Percentiles rank a stretch among this genome's conserved stretches.
phyloP scores from a whole-genome alignment of 305 asterid species.

The Fraxinus nigra region DNA sequence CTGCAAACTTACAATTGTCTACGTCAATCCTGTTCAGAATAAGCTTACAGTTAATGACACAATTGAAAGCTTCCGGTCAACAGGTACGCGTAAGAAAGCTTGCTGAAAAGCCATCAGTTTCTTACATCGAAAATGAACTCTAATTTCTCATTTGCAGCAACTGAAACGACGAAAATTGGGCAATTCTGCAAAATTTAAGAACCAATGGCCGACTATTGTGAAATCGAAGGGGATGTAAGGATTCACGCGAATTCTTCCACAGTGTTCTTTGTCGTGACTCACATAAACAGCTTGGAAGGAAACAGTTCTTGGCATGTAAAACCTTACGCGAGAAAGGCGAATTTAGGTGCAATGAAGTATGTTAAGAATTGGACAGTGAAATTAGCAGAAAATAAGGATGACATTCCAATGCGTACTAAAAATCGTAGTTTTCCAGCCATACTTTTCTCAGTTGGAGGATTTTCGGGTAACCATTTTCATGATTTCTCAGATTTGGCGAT shows the following conservation, averaged over 20 bases:
- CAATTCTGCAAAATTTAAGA: conserved; percentile 39
- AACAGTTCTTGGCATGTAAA: conserved; percentile 44
- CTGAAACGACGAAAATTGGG: conserved; percentile 20
- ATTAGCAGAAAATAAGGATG: conserved; percentile 16
- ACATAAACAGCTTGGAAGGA: background rate
- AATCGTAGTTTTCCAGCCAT: conserved; percentile 49
- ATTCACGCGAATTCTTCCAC: conserved; percentile 46
- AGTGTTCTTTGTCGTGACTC: conserved; percentile 27
- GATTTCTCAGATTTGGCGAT: conserved; percentile 58
- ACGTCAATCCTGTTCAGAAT: conserved; percentile 6
- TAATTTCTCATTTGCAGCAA: conserved; percentile 20
- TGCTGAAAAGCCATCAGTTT: background rate
- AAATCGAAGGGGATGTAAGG: conserved; percentile 55
- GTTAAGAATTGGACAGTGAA: conserved; percentile 59
- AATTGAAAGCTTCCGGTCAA: background rate
- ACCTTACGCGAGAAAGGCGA: conserved; percentile 68
- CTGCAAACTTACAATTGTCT: background rate
- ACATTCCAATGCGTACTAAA: conserved; percentile 38
- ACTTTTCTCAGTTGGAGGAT: conserved; percentile 64
- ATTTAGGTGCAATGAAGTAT: conserved; percentile 27
- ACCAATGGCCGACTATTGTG: conserved; percentile 54
- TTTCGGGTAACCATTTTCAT: conserved; percentile 64
- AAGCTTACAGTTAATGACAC: conserved; percentile 14
- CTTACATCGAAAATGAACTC: background rate
- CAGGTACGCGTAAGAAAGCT: background rate